These are phyloP conservation scores for Candida albicans DNA, from an alignment of 1,139 yeast species.

Conservation along the genomic window DNA sequence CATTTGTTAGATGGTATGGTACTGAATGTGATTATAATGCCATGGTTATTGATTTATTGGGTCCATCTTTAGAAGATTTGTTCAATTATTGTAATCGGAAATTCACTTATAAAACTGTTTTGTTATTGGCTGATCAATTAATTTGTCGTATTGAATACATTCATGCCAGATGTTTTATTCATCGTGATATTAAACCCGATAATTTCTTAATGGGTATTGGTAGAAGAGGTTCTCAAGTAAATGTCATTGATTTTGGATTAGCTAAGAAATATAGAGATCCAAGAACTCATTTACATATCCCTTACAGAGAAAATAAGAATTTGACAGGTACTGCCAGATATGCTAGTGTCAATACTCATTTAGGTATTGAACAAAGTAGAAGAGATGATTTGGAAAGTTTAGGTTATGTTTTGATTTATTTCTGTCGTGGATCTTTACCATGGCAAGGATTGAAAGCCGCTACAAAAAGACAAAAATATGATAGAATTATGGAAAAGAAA, in stretches of 20 bases:
- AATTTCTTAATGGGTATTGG: constrained; percentile 97
- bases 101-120: constrained; percentile 90
- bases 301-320: constrained; percentile 93
- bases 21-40: constrained; percentile 96
- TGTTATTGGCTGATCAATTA: constrained; percentile 90
- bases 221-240: constrained; percentile 90
- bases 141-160: constrained; percentile 92
- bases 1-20: constrained; percentile 96
- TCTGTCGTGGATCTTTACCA: constrained; percentile 92
- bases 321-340: constrained; percentile 97
- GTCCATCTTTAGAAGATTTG: constrained; percentile 93
- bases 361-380: constrained; percentile 95
- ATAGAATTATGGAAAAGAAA: constrained; percentile 94
- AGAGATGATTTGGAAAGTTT: constrained; percentile 95
- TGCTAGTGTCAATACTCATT: constrained; percentile 92
- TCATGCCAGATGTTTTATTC: constrained; percentile 94
- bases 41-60: constrained; percentile 92
- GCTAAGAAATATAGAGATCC: constrained; percentile 97
- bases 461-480: constrained; percentile 95
- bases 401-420: constrained; percentile 93
- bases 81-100: constrained; percentile 95
- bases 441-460: constrained; percentile 99
- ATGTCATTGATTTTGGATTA: constrained; percentile 94
- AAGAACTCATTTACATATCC: constrained; percentile 91
- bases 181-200: constrained; percentile 91